Evolutionary conservation across 495 filamentous ascomycete genomes (phyloP), one percentile per base, ranked within the genome.

Genomic region (Podospora appendiculata): DNA sequence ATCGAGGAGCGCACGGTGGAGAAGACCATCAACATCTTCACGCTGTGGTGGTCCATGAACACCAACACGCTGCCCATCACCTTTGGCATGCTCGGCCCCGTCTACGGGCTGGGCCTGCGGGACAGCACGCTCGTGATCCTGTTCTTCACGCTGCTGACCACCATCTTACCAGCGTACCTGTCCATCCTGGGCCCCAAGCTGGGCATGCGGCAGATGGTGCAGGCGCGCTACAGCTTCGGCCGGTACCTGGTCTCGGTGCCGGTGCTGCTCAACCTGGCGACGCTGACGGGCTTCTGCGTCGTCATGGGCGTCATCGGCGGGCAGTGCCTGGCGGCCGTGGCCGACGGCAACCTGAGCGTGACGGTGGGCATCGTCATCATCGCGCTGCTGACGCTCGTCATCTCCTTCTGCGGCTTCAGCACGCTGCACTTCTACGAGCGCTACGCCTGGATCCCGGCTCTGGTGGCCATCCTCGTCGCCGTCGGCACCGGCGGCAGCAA

Each of bases 371-470:
- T 79, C 51, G 67, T 79, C 59, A 75, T 81, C 53, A 76, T 76
- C 16, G 73, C 76, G 5, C 58, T 81, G 34, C 55, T 85, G 39
- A 66, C 73, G 43, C 70, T 84, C 35, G 48, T 80, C 41, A 73
- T 85, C 53, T 78, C 77, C 10, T 79, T 84, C 58, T 76, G 81
- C 59, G 83, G 83, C 19, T 76, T 80, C 48, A 69, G 69, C 4
- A 70, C 77, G 1, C 72, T 86, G 33, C 74, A 85, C 58, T 55
- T 73, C 10, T 85, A 80, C 53, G 81, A 84, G 67, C 74, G 78
- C 41, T 85, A 73, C 49, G 79, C 81, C 13, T 85, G 81, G 81
- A 75, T 80, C 58, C 68, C 73, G 10, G 72, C 72, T 17, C 52
- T 80, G 32, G 70, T 82, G 19, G 72, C 79, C 11, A 70, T 82